Base-by-base conservation (phyloP, 495 filamentous ascomycete genomes). In the Penicillium pancosmium region DNA sequence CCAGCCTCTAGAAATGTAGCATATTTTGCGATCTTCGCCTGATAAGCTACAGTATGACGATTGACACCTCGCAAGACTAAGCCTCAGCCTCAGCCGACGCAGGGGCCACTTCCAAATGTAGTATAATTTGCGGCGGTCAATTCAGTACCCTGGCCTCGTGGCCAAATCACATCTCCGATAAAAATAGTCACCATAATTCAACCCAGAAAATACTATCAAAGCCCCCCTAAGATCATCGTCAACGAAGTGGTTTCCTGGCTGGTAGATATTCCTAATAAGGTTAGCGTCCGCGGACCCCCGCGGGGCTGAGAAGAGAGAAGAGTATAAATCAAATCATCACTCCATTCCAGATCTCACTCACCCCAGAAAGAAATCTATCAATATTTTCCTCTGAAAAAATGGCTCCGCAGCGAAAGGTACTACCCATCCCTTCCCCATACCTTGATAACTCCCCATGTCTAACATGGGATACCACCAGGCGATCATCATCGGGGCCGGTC, bases 401-500 rank as follows among this genome's bases (percentile, higher is more conserved):
- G 50, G 25, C 60, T 18, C 49, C 51, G 36, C 41, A 25, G 18
- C 35, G 56, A 54, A 66, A 63, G 38, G 63, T 60, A 59, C 27
- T 50, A n/a, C 12, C 8, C 6, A 9, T 9, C 6, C 27, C 27
- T 31, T 31, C 27, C 16, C 18, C 47, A 38, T n/a, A 23, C 40
- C 38, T 8, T 35, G 5, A 19, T 48, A 10, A 2, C 3, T 41
- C 8, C 27, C 11, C 15, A 16, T 15, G 12, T 51, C 53, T 31
- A 59, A 19, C 19, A 47, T 21, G 19, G 19, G 19, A 21, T 46
- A 12, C 15, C 53, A 31, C 18, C 36, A 68, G 66, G 64, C 61
- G 47, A 73, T 86, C 18, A 79, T 88, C 19, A 78, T 86, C 31
- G 86, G 86, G 25, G 86, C 81, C 4, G 86, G 86, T 5, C 70